Conservation (phyloP, 2,329 filamentous ascomycete genomes). For the Colletotrichum tabaci region DNA sequence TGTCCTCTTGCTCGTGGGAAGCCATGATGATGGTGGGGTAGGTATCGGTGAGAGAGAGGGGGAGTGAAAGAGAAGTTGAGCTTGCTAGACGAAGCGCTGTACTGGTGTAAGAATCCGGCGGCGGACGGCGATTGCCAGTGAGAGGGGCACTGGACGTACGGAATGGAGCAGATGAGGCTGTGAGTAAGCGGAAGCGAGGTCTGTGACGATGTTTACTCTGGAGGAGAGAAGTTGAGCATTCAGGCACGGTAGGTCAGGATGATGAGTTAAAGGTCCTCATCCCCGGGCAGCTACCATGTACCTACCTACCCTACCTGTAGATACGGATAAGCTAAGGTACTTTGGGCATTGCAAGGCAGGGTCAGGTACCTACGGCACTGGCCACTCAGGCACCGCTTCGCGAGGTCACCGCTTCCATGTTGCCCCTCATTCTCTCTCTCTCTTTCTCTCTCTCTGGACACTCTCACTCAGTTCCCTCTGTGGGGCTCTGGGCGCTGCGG, state of each 20-base stretch:
- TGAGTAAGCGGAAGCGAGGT: conserved; percentile 21
- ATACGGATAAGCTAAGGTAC: too few species aligned
- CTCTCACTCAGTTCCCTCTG: background rate
- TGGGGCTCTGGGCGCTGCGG: conserved; percentile 19
- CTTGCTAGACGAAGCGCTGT: background rate
- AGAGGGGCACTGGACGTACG: background rate
- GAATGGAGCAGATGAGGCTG: conserved; percentile 2
- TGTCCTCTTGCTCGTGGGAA: conserved; percentile 79
- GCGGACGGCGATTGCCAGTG: background rate
- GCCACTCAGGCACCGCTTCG: conserved; percentile 1
- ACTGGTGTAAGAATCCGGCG: background rate
- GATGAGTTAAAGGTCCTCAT: conserved; percentile 12
- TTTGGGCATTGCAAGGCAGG: background rate
- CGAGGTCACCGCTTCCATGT: conserved; percentile 38
- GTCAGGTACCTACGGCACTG: background rate
- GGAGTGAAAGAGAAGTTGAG: background rate
- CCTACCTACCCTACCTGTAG: too few species aligned
- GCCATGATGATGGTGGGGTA: conserved; percentile 68
- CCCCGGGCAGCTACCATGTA: background rate
- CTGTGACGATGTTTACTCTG: conserved; percentile 37
- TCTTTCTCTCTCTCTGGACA: background rate
- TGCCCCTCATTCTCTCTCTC: conserved; percentile 34
- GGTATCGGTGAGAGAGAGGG: conserved; percentile 24
- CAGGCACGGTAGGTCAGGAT: conserved; percentile 9
- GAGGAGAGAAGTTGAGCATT: conserved; percentile 33